phyloP scores from a whole-genome alignment of 768 basidiomycete species.

The Lentinula aciculospora region DNA sequence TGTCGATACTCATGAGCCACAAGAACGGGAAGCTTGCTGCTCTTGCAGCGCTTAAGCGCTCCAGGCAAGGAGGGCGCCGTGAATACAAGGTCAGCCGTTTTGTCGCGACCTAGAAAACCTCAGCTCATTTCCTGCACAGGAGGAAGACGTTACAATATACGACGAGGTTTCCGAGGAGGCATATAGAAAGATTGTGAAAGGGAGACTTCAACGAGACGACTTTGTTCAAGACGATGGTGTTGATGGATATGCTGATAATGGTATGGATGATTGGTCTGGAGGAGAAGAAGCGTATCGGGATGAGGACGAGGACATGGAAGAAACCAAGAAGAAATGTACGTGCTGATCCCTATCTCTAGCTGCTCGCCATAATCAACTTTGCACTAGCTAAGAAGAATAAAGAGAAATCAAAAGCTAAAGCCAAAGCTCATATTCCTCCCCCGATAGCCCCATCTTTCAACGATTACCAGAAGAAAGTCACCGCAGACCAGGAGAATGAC shows the following conservation, averaged over 20 bases:
- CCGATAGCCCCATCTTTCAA: slow-evolving; percentile 55
- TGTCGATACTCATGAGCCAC: not conserved
- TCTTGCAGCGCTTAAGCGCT: slow-evolving; percentile 55
- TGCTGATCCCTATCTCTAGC: not conserved
- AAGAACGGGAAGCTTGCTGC: slow-evolving; percentile 36
- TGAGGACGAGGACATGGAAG: slow-evolving; percentile 45
- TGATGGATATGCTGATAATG: slow-evolving; percentile 90
- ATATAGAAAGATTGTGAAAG: slow-evolving; percentile 80
- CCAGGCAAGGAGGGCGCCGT: slow-evolving; percentile 54
- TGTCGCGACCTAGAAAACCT: not conserved
- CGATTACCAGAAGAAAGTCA: slow-evolving; percentile 74
- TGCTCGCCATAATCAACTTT: not conserved
- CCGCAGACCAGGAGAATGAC: slow-evolving; percentile 78
- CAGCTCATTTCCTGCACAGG: slow-evolving; percentile 7
- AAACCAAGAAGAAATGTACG: slow-evolving; percentile 38
- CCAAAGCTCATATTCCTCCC: slow-evolving; percentile 45
- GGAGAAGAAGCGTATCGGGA: slow-evolving; percentile 53
- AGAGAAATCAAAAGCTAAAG: slow-evolving; percentile 38
- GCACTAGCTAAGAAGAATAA: slow-evolving; percentile 36
- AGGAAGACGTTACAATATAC: slow-evolving; percentile 68
- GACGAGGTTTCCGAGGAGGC: slow-evolving; percentile 89
- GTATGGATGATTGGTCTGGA: slow-evolving; percentile 89
- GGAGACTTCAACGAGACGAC: slow-evolving; percentile 80
- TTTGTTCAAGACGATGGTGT: slow-evolving; percentile 95
- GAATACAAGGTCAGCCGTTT: slow-evolving; percentile 46